Percentiles rank a stretch among this genome's conserved stretches.
Conservation (phyloP, 2,329 filamentous ascomycete genomes). For the Alternaria infectoria region DNA sequence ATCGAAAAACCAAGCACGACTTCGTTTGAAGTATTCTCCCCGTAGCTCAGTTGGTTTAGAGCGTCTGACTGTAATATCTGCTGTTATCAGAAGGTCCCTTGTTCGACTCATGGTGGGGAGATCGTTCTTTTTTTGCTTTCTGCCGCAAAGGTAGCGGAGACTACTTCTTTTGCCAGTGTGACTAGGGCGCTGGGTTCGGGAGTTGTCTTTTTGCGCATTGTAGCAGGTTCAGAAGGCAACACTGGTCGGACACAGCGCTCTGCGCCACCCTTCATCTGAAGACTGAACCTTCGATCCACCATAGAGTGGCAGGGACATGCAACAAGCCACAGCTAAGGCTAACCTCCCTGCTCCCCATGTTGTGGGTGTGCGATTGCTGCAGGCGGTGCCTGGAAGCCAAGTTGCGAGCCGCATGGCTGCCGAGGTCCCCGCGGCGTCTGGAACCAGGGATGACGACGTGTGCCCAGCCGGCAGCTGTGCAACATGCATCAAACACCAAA, state of each 20-base stretch:
- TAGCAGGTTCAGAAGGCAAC: not conserved
- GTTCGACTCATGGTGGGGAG: constrained; percentile 44
- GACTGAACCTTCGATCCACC: not conserved
- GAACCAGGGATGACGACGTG: constrained; percentile 11
- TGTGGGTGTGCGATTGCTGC: constrained; percentile 1
- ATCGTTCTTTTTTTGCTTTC: constrained; percentile 18
- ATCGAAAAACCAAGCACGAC: constrained; percentile 24
- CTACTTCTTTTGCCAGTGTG: not conserved
- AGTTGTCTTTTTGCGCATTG: not conserved
- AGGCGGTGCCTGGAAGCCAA: constrained; percentile 10
- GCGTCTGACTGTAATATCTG: constrained; percentile 46
- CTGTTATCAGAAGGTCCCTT: constrained; percentile 45
- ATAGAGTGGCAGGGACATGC: not conserved
- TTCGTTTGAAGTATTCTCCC: constrained; percentile 21
- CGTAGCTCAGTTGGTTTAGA: constrained; percentile 46
- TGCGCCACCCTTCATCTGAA: not conserved
- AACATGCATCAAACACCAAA: constrained; percentile 12
- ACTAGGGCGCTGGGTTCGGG: too few relatives aligned
- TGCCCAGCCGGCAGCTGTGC: constrained; percentile 10
- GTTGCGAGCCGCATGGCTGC: constrained; percentile 14
- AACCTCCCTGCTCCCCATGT: not conserved
- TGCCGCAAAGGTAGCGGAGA: not conserved
- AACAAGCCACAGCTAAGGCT: not conserved
- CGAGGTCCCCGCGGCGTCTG: constrained; percentile 8
- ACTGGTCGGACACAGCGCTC: not conserved